phyloP scores from a whole-genome alignment of 768 basidiomycete species.

The Podaxis rugospora region DNA sequence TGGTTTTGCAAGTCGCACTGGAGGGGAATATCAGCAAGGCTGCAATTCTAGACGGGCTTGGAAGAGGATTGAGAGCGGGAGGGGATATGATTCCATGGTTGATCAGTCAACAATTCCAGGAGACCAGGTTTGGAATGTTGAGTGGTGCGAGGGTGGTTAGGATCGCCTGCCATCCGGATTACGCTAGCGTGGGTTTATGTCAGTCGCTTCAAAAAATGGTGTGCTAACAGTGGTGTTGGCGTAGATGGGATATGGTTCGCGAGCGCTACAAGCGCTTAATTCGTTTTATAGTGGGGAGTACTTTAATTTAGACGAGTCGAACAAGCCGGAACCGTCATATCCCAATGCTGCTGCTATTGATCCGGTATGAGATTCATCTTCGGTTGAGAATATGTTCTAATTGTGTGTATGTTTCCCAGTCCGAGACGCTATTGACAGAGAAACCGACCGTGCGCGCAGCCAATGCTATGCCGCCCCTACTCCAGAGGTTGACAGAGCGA shows the following conservation, averaged over 20 bases:
- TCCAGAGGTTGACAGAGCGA: constrained; percentile 85
- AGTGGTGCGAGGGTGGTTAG: constrained; percentile 91
- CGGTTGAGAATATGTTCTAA: background rate
- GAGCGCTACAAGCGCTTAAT: constrained; percentile 83
- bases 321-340: constrained; percentile 49
- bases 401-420: constrained; percentile 18
- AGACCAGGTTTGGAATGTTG: constrained; percentile 86
- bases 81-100: constrained; percentile 99
- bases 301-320: constrained; percentile 76
- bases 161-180: constrained; percentile 95
- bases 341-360: constrained; percentile 51
- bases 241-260: constrained; percentile 95
- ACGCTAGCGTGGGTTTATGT: constrained; percentile 64
- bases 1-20: constrained; percentile 92
- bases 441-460: constrained; percentile 67
- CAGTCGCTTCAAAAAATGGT: background rate
- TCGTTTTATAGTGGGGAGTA: constrained; percentile 92
- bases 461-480: constrained; percentile 83
- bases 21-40: constrained; percentile 90
- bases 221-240: background rate
- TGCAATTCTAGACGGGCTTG: constrained; percentile 80
- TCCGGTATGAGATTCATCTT: constrained; percentile 25
- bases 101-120: constrained; percentile 92
- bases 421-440: constrained; percentile 66
- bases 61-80: constrained; percentile 78